phyloP scores from a whole-genome alignment of 192 early-diverging fungal genomes.

The Backusella mclennaniae region DNA sequence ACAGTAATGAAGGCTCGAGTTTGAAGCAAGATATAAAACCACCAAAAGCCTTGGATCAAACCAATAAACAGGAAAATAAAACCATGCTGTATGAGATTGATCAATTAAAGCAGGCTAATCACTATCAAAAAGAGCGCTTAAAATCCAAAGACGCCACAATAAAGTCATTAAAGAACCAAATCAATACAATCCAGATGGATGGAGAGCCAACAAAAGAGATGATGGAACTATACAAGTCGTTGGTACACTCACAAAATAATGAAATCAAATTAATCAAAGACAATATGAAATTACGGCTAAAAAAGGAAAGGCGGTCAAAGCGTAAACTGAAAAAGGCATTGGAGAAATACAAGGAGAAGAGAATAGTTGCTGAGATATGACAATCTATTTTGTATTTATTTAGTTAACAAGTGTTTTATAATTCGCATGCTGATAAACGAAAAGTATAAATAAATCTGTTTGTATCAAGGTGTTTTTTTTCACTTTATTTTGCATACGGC shows the following conservation, averaged over 20 bases:
- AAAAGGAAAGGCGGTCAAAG: not conserved
- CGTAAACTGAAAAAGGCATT: not conserved
- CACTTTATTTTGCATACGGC: not conserved
- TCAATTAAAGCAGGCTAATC: not conserved
- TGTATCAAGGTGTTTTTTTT: too few relatives aligned
- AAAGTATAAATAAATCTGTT: too few relatives aligned
- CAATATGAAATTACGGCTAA: not conserved
- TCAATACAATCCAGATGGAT: not conserved
- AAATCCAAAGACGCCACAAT: not conserved
- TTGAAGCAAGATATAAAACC: not conserved
- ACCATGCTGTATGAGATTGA: not conserved
- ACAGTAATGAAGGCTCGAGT: not conserved
- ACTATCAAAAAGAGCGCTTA: not conserved
- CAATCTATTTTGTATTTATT: too few relatives aligned
- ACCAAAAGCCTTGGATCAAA: not conserved
- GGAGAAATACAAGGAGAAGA: not conserved
- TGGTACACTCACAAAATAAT: not conserved
- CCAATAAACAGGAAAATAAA: not conserved
- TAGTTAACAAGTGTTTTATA: too few relatives aligned
- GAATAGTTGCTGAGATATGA: too few relatives aligned
- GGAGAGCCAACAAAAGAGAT: not conserved
- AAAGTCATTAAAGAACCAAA: not conserved
- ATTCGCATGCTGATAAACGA: too few relatives aligned
- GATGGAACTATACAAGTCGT: not conserved
- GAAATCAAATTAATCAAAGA: not conserved